Base-by-base conservation (phyloP, 805 yeast species). In the Sugiyamaella lignohabitans region DNA sequence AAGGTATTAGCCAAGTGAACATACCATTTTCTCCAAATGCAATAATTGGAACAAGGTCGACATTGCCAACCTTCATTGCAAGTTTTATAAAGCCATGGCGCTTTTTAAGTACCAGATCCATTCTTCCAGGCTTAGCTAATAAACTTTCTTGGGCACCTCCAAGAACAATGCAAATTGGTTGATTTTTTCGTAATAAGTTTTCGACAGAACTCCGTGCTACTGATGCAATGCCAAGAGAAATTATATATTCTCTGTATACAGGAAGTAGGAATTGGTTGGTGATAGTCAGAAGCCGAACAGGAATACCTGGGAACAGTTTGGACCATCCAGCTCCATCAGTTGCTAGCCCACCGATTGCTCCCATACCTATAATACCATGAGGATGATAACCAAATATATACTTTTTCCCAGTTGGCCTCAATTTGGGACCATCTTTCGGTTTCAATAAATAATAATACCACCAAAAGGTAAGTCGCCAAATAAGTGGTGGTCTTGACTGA, bases 121-220 rank as follows among this genome's bases (percentile, higher is more conserved):
- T 75, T 0, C 65, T 60, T 5, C 79, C 78, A 0, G 84, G 80
- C 45, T 71, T 69, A 4, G 86, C 78, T 22, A 86, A 62, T 32
- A 93, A 69, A 1, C 94, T 80, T 59, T 93, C 98, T 50, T 87
- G 84, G 0, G 98, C 98, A 0, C 98, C 98, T 2, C 98, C 98
- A 20, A 93, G 81, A 1, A 93, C 98, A 48, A 93, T 81, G 52
- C 91, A 84, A 10, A 89, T 83, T 2, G 95, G 84, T 55, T 78
- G 81, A 53, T 82, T 79, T 48, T 79, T 75, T 42, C 66, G 62
- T 41, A 93, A 71, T 22, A 87, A 70, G 21, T 80, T 73, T 51
- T 75, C 66, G 39, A 93, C 84, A 53, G 89, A 87, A 40, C 69
- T 70, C 46, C 80, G 82, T 0, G 88, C 78, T 1, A 95, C 97